Evolutionary conservation across 208 protist species (phyloP), one percentile per base, ranked within the genome.

Genomic region (Crithidia mellificae): DNA sequence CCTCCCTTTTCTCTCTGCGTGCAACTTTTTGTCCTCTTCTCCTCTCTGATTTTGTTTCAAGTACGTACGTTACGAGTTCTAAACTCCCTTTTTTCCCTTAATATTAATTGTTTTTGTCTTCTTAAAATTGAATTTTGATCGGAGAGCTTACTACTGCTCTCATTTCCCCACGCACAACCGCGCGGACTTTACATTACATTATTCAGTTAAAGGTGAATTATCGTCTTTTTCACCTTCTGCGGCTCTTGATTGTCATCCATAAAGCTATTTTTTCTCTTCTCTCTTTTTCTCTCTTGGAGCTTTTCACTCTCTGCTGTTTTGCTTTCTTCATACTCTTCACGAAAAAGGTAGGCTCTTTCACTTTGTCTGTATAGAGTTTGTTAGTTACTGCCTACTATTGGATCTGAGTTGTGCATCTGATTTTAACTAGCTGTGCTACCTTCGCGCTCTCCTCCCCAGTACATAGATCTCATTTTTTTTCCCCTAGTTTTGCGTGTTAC

Each of bases 21-120:
- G 27, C n/a, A 8, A 8, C 19, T 56, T 43, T 38, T 51, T 27
- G 17, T 51, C 8, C 8, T 29, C 20, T 27, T 27, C 20, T 51
- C 6, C 22, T 6, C 22, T 22, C 20, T 51, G n/a, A n/a, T n/a
- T n/a, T n/a, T n/a, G n/a, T n/a, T n/a, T n/a, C n/a, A n/a, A n/a
- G n/a, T 27, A 51, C 46, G 46, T 29, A 29, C 46, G 22, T 51
- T 51, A 20, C 8, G 46, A 51, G 46, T 15, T 51, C 22, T 36
- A 38, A 55, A 38, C 29, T 55, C 14, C 22, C 9, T 52, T 29
- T 52, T 52, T 52, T 52, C n/a, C n/a, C n/a, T n/a, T n/a, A n/a
- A n/a, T n/a, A n/a, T n/a, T n/a, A n/a, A n/a, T n/a, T n/a, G n/a
- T n/a, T 53, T 53, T 6, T 24, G 8, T 8, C 24, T 53, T 53